Evolutionary conservation across 75 land plant species (phyloP), one percentile per base, ranked within the genome.

Genomic region (Sequoiadendron giganteum): DNA sequence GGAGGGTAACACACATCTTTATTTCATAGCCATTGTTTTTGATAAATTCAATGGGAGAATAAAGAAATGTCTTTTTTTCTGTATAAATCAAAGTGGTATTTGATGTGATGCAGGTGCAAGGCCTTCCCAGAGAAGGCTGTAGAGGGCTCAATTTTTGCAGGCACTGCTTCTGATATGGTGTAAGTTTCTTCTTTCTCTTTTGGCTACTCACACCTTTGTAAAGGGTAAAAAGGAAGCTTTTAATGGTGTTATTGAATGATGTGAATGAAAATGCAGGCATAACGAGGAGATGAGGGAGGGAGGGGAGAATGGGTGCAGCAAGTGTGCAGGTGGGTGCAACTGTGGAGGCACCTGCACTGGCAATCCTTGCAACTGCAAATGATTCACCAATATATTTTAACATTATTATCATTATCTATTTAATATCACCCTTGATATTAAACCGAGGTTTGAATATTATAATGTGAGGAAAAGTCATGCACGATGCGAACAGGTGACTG

Each of bases 311-410:
- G 79, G 40, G 3, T 36, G 38, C 38, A 36, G 38, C 38, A 36
- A 36, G 38, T 36, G 38, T 36, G 38, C 38, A 36, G 38, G 38
- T 36, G 38, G 38, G 38, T 30, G 79, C 38, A 14, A 15, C 1
- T 76, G 79, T 76, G 79, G 79, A 76, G 79, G 11, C 15, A 76
- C 8, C 79, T 76, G 79, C 32, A 76, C 79, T 32, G 8, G 40
- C 79, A 76, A 76, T 14, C 79, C 79, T 34, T 76, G 79, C 79
- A 76, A 76, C 32, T 76, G 79, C 79, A 76, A 76, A 34, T 76
- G 11, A 76, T 34, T 72, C 9, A 72, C 3, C n/a, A 72, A 72
- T 48, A 48, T 48, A 36, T 36, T 10, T 48, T 10, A 48, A 48
- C 11, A 48, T 48, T 48, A 10, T 48, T 48, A 48, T 9, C 11